phyloP scores from a whole-genome alignment of 768 basidiomycete genomes.

The Zangia roseola region DNA sequence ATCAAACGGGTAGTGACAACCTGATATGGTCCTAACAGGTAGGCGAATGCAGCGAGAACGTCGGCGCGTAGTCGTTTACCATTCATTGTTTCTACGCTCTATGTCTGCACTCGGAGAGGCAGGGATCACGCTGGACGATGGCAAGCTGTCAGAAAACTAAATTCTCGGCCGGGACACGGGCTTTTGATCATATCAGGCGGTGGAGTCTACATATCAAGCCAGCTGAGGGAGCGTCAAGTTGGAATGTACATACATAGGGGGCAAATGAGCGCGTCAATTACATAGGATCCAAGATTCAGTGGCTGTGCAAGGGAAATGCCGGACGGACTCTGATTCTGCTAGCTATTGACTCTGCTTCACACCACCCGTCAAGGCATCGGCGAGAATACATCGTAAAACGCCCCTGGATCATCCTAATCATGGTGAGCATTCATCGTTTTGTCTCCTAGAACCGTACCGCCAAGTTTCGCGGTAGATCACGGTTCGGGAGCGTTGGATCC shows the following conservation, averaged over 20 bases:
- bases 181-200: slow-evolving; percentile 54
- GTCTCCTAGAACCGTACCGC: not conserved
- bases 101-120: slow-evolving; percentile 34
- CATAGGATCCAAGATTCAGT: slow-evolving; percentile 26
- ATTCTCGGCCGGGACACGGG: slow-evolving; percentile 35
- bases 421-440: slow-evolving; percentile 33
- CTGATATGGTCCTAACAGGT: slow-evolving; percentile 69
- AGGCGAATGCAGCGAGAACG: slow-evolving; percentile 59
- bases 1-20: slow-evolving; percentile 34
- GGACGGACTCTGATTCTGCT: slow-evolving; percentile 34
- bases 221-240: slow-evolving; percentile 1
- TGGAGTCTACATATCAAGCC: slow-evolving; percentile 45
- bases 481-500: slow-evolving; percentile 27
- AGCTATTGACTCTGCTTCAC: slow-evolving; percentile 5
- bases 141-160: slow-evolving; percentile 56
- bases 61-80: slow-evolving; percentile 77
- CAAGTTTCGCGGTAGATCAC: slow-evolving; percentile 9
- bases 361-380: slow-evolving; percentile 28
- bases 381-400: slow-evolving; percentile 22
- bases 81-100: slow-evolving; percentile 52
- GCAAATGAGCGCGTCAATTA: too few species aligned
- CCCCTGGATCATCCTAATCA: slow-evolving; percentile 26
- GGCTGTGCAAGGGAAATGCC: slow-evolving; percentile 44
- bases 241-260: slow-evolving; percentile 48
- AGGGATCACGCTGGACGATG: slow-evolving; percentile 49